Evolutionary conservation across 129 eudicot species (phyloP).

Genomic region (Flaveria ramosissima): DNA sequence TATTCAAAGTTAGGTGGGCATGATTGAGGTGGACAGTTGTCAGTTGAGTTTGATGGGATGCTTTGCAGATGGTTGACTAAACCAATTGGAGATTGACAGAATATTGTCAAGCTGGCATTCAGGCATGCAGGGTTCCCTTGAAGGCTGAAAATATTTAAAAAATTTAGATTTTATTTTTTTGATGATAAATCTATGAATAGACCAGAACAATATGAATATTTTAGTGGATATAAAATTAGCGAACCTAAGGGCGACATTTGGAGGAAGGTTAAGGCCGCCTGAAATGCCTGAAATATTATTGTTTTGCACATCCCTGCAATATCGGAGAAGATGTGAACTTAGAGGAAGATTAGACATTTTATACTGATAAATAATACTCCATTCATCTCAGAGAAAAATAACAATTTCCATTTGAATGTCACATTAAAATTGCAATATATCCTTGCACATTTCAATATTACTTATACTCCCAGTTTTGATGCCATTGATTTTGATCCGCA

Average conservation of each 20-base stretch:
- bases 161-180: neutral
- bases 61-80: conserved; percentile 36
- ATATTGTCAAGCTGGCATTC: conserved; percentile 38
- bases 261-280: conserved; percentile 54
- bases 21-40: conserved; percentile 40
- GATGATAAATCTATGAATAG: neutral
- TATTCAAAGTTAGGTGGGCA: conserved; percentile 69
- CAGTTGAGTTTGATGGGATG: conserved; percentile 32
- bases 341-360: conserved; percentile 20
- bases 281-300: conserved; percentile 60
- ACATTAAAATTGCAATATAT: neutral
- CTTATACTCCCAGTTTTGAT: conserved; percentile 5
- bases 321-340: conserved; percentile 18
- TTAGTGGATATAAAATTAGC: conserved; percentile 20
- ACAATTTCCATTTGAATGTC: too few relatives aligned
- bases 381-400: too few relatives aligned
- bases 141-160: conserved; percentile 51
- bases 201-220: conserved; percentile 2
- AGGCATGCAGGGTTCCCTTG: conserved; percentile 77
- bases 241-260: conserved; percentile 73
- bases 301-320: conserved; percentile 73
- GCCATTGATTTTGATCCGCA: neutral
- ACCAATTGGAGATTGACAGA: conserved; percentile 43
- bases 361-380: neutral
- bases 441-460: neutral